Percentiles rank a stretch among this genome's conserved stretches.
These are phyloP conservation scores for Grifola frondosa DNA, from an alignment of 1,284 basidiomycete genomes.

Conservation along the genomic window DNA sequence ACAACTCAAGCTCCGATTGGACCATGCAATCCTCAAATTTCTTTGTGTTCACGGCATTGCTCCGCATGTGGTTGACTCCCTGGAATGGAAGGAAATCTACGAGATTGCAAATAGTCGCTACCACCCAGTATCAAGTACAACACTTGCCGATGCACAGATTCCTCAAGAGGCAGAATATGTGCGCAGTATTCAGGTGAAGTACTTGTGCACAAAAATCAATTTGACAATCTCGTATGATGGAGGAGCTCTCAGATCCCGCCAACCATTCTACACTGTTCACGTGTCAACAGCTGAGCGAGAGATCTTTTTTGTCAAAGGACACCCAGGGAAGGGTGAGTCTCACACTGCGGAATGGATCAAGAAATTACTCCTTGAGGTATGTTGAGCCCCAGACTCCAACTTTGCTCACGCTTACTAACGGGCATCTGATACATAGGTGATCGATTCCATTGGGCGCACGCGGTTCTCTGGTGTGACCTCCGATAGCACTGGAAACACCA, in stretches of 20 bases:
- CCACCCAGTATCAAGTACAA: slow-evolving; percentile 11
- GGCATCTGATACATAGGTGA: slow-evolving; percentile 16
- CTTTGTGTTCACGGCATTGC: background rate
- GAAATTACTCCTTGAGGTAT: slow-evolving; percentile 14
- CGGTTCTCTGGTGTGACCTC: slow-evolving; percentile 26
- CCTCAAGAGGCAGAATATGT: slow-evolving; percentile 1
- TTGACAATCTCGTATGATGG: slow-evolving; percentile 15
- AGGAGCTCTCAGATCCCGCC: background rate
- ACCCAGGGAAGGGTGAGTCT: slow-evolving; percentile 1
- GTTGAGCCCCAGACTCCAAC: background rate
- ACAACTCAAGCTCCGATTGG: background rate
- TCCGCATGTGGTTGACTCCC: slow-evolving; percentile 10
- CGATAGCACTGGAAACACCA: slow-evolving; percentile 36
- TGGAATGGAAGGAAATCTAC: slow-evolving; percentile 17
- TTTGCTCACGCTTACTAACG: too few relatives aligned
- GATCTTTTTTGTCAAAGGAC: slow-evolving; percentile 6
- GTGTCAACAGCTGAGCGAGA: slow-evolving; percentile 2
- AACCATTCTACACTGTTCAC: slow-evolving; percentile 10
- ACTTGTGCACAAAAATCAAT: slow-evolving; percentile 3
- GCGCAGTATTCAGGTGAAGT: background rate
- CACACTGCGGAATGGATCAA: slow-evolving; percentile 12
- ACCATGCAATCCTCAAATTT: background rate
- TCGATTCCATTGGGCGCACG: slow-evolving; percentile 18
- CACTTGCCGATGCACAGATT: slow-evolving; percentile 1
- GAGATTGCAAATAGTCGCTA: slow-evolving; percentile 10